Evolutionary conservation across 2,329 filamentous ascomycete species (phyloP).

Genomic region (Aciculosporium take): DNA sequence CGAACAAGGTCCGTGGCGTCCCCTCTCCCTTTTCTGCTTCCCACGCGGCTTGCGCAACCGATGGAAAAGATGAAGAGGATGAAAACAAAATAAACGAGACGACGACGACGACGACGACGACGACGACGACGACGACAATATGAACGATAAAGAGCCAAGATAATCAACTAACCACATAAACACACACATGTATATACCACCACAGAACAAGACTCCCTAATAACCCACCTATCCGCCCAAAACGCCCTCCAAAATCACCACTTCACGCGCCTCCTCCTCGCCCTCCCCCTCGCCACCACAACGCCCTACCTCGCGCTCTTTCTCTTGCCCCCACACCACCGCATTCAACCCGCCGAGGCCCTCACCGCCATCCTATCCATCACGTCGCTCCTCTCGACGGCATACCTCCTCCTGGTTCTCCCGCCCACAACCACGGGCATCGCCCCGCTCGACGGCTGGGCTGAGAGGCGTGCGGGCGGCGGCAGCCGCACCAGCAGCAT

Average conservation of each 20-base stretch:
- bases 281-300: conserved; percentile 41
- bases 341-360: conserved; percentile 18
- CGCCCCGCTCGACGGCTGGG: conserved; percentile 25
- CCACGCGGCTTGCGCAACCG: neutral
- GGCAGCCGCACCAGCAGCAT: conserved; percentile 6
- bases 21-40: neutral
- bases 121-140: no score
- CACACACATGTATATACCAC: conserved; percentile 4
- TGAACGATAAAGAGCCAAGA: no score
- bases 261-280: conserved; percentile 43
- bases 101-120: no score
- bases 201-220: conserved; percentile 51
- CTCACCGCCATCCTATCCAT: conserved; percentile 42
- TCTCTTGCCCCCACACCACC: no score
- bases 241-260: conserved; percentile 44
- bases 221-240: conserved; percentile 36
- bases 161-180: neutral
- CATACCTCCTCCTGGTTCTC: conserved; percentile 44
- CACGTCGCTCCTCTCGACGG: conserved; percentile 47
- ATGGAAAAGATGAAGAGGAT: no score
- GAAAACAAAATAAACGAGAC: no score
- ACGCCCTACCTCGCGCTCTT: conserved; percentile 35
- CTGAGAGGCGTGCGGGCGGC: neutral
- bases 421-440: conserved; percentile 43
- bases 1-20: conserved; percentile 46